Conservation (phyloP, 306 rosid species). For the Gynostemma pentaphyllum region DNA sequence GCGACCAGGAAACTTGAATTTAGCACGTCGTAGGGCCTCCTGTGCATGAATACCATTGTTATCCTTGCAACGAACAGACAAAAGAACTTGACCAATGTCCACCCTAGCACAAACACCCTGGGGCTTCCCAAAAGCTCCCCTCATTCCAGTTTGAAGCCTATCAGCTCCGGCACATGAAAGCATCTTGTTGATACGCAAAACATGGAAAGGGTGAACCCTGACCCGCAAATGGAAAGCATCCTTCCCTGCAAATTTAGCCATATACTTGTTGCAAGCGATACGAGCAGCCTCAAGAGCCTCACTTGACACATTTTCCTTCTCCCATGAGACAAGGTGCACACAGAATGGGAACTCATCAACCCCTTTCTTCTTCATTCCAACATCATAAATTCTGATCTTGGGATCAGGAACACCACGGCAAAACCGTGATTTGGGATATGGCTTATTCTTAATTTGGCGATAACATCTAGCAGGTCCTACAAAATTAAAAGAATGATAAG, state of each 20-base stretch:
- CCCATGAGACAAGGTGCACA: constrained; percentile 79
- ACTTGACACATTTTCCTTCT: constrained; percentile 68
- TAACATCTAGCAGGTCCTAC: constrained; percentile 64
- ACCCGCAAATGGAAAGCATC: constrained; percentile 66
- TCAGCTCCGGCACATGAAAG: constrained; percentile 82
- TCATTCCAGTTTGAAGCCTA: constrained; percentile 79
- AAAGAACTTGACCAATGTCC: constrained; percentile 54
- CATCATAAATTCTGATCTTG: constrained; percentile 65
- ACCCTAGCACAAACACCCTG: constrained; percentile 72
- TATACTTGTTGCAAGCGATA: constrained; percentile 62
- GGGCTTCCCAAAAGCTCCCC: constrained; percentile 76
- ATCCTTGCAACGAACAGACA: constrained; percentile 61
- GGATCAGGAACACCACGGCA: constrained; percentile 58
- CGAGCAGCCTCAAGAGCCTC: constrained; percentile 70
- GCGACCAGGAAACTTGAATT: constrained; percentile 58
- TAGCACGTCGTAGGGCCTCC: constrained; percentile 66
- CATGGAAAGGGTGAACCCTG: constrained; percentile 74
- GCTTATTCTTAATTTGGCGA: constrained; percentile 54
- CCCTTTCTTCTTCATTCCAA: constrained; percentile 82
- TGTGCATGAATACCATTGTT: constrained; percentile 37
- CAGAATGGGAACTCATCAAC: constrained; percentile 85
- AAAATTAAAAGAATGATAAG: neutral
- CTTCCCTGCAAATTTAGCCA: constrained; percentile 57
- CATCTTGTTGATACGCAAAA: constrained; percentile 70
- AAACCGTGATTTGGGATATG: constrained; percentile 52